These are phyloP conservation scores for Vigna unguiculata DNA, from an alignment of 306 rosid genomes.

Conservation along the genomic window DNA sequence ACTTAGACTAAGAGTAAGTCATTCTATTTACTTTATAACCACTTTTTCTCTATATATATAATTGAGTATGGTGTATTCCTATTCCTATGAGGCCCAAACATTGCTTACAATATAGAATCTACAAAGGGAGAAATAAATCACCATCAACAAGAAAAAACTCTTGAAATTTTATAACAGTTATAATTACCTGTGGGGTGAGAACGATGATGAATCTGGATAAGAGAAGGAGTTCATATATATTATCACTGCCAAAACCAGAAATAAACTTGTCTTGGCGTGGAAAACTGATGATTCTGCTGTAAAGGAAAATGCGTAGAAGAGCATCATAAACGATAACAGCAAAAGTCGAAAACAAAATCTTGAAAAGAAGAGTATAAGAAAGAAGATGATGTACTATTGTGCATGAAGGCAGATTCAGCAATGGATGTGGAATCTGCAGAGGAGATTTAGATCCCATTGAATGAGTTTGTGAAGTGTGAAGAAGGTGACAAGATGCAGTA, in stretches of 20 bases:
- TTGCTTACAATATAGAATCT: too few relatives aligned
- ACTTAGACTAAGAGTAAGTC: too few relatives aligned
- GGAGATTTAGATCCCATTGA: not conserved
- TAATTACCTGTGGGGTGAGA: conserved; percentile 21
- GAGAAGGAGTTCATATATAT: not conserved
- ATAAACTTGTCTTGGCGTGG: not conserved
- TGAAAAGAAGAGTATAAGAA: conserved; percentile 2
- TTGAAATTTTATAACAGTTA: not conserved
- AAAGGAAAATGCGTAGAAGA: not conserved
- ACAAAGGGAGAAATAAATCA: not conserved
- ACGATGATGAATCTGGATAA: not conserved
- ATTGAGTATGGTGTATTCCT: too few relatives aligned
- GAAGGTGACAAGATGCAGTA: too few relatives aligned
- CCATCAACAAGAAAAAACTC: not conserved
- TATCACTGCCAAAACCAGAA: too few relatives aligned
- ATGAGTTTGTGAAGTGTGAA: too few relatives aligned
- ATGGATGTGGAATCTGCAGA: too few relatives aligned
- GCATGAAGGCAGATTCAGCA: not conserved
- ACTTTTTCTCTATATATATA: too few relatives aligned
- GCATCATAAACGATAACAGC: not conserved
- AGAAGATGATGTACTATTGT: not conserved
- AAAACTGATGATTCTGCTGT: not conserved
- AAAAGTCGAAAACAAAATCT: not conserved
- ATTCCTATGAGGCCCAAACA: too few relatives aligned
- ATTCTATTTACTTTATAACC: too few relatives aligned